A percentile compares a stretch with the other conserved stretches of the same genome.
Conservation (phyloP, 2,329 filamentous ascomycete genomes). For the Fusarium annulatum region DNA sequence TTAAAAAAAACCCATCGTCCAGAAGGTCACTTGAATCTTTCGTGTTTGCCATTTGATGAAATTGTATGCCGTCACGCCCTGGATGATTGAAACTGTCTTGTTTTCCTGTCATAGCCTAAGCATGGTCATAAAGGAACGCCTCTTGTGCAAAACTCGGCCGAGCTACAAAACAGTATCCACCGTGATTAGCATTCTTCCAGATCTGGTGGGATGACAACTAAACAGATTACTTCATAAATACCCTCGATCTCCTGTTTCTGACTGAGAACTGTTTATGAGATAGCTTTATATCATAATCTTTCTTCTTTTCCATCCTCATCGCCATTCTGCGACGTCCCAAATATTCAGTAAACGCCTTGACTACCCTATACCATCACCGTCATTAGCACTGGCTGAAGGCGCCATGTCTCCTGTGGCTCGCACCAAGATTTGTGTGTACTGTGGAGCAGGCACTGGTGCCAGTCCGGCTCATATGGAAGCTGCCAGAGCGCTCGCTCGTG, state of each 20-base stretch:
- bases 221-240: background rate
- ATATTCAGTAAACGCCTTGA: rapidly evolving
- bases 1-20: rapidly evolving
- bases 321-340: background rate
- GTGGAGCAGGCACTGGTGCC: constrained; percentile 81
- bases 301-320: rapidly evolving
- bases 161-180: rapidly evolving
- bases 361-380: constrained; percentile 33
- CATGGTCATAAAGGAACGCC: rapidly evolving
- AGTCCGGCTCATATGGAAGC: constrained; percentile 80
- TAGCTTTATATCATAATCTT: background rate
- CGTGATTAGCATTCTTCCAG: rapidly evolving
- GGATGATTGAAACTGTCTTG: background rate
- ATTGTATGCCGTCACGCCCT: rapidly evolving
- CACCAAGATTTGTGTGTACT: constrained; percentile 91
- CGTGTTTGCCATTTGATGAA: rapidly evolving
- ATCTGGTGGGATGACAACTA: rapidly evolving
- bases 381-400: constrained; percentile 41
- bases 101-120: background rate
- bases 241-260: background rate
- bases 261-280: background rate
- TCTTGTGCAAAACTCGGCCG: background rate
- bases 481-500: constrained; percentile 77
- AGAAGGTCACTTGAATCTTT: background rate
- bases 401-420: constrained; percentile 45